Evolutionary conservation across 805 yeast species (phyloP).

Genomic region (Yarrowia bubula): DNA sequence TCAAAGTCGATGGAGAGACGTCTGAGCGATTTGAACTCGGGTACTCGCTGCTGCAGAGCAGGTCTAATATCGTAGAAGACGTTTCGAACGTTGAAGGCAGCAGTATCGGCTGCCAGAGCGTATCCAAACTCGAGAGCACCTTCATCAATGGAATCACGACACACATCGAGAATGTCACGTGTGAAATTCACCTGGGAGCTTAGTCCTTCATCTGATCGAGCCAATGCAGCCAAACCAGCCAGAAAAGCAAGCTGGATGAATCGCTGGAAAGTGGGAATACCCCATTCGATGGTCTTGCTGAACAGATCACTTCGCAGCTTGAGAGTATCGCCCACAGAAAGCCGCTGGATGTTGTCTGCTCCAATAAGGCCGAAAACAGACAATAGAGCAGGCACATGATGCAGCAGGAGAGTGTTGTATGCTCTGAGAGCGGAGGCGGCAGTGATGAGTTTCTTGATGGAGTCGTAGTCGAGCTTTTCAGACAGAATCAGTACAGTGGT

Average conservation of each 20-base stretch:
- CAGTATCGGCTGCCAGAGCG: constrained; percentile 39
- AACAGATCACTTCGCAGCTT: constrained; percentile 19
- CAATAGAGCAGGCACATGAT: constrained; percentile 42
- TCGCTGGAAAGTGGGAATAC: constrained; percentile 35
- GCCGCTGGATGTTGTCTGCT: constrained; percentile 5
- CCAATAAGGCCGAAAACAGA: constrained; percentile 18
- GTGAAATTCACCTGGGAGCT: constrained; percentile 31
- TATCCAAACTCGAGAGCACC: constrained; percentile 44
- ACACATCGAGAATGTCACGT: constrained; percentile 34
- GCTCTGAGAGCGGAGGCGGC: constrained; percentile 51
- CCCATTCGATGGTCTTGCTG: constrained; percentile 32
- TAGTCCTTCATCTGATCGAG: constrained; percentile 28
- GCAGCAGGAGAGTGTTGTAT: constrained; percentile 63
- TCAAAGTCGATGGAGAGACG: constrained; percentile 23
- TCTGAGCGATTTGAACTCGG: constrained; percentile 28
- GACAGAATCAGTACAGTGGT: constrained; percentile 50
- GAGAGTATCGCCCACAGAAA: constrained; percentile 5
- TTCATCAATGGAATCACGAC: constrained; percentile 36
- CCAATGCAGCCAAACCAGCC: constrained; percentile 31
- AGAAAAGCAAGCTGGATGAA: constrained; percentile 34
- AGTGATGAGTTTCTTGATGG: constrained; percentile 39
- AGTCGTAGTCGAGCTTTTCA: constrained; percentile 35
- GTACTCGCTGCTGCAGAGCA: constrained; percentile 37
- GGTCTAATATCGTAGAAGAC: constrained; percentile 34
- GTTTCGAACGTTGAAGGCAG: constrained; percentile 23